These are phyloP conservation scores for Fusarium secorum DNA, from an alignment of 2,329 filamentous ascomycete species.

Conservation along the genomic window DNA sequence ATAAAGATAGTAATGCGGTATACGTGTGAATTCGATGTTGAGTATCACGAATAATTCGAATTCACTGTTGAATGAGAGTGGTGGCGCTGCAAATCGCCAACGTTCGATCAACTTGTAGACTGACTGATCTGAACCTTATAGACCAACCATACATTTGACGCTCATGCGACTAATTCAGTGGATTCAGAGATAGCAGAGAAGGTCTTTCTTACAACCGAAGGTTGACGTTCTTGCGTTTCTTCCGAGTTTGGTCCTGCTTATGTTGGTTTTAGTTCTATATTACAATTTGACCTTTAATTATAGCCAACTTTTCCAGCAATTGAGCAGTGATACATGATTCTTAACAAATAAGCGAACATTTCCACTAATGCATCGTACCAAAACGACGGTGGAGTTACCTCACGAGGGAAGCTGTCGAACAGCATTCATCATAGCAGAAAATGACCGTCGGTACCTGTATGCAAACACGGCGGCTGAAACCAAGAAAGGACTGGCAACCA, in stretches of 20 bases:
- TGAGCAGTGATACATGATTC: not conserved
- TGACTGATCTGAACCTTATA: not conserved
- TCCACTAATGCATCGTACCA: not conserved
- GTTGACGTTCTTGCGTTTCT: not conserved
- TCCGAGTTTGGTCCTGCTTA: not conserved
- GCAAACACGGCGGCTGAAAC: slow-evolving; percentile 36
- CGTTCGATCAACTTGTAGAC: not conserved
- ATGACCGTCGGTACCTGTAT: slow-evolving; percentile 41
- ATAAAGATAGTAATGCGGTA: not conserved
- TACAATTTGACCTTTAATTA: slow-evolving; percentile 12
- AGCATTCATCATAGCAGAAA: slow-evolving; percentile 31
- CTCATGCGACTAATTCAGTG: not conserved
- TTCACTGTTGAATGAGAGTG: not conserved
- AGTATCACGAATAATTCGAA: not conserved
- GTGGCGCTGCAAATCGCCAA: not conserved
- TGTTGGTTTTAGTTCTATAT: not conserved
- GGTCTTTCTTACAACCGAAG: not conserved
- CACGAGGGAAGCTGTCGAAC: slow-evolving; percentile 18
- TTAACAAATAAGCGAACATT: not conserved
- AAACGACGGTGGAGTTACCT: not conserved
- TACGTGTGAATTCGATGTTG: not conserved
- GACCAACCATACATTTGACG: not conserved
- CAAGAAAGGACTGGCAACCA: slow-evolving; percentile 47
- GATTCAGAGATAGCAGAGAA: not conserved
- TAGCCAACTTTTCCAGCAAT: slow-evolving; percentile 3